A percentile compares a stretch with the other conserved stretches of the same genome.
These are phyloP conservation scores for Yamadazyma membranifaciens DNA, from an alignment of 1,139 yeast genomes.

Conservation along the genomic window DNA sequence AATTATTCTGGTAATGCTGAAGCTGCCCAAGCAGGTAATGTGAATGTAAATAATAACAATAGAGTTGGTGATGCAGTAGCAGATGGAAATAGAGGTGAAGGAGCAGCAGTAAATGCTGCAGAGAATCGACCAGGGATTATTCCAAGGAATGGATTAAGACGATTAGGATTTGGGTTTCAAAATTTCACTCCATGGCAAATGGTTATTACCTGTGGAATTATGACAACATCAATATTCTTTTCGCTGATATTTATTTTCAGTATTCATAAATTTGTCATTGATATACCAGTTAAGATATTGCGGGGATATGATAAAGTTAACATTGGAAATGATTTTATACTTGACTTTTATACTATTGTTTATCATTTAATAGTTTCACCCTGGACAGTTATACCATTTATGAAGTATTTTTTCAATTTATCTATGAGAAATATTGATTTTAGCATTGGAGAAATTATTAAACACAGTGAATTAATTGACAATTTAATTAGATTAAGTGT, in stretches of 20 bases:
- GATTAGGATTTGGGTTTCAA: conserved; percentile 5
- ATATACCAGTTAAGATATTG: conserved; percentile 20
- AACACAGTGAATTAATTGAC: conserved; percentile 13
- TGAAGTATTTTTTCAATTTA: conserved; percentile 3
- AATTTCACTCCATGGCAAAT: conserved; percentile 5
- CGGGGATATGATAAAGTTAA: conserved; percentile 2
- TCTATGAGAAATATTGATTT: conserved; percentile 5
- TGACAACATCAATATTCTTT: conserved; percentile 15
- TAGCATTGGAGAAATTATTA: conserved; percentile 4
- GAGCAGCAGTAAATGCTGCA: too few relatives aligned
- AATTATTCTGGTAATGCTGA: conserved; percentile 27
- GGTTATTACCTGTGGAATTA: conserved; percentile 7
- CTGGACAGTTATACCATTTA: conserved; percentile 24
- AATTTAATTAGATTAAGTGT: conserved; percentile 8
- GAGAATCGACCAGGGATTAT: too few relatives aligned
- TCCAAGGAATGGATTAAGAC: conserved; percentile 1
- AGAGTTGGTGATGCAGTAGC: conserved; percentile 9
- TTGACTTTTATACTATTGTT: not conserved
- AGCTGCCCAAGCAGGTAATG: conserved; percentile 16
- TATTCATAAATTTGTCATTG: conserved; percentile 26
- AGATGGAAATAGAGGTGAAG: conserved; percentile 9
- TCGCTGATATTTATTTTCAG: conserved; percentile 20
- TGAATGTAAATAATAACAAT: conserved; percentile 3
- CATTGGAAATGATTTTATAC: conserved; percentile 8
- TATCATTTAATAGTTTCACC: conserved; percentile 23